Base-by-base conservation (phyloP, 73 alveolate genomes). In the Blepharisma stoltei region DNA sequence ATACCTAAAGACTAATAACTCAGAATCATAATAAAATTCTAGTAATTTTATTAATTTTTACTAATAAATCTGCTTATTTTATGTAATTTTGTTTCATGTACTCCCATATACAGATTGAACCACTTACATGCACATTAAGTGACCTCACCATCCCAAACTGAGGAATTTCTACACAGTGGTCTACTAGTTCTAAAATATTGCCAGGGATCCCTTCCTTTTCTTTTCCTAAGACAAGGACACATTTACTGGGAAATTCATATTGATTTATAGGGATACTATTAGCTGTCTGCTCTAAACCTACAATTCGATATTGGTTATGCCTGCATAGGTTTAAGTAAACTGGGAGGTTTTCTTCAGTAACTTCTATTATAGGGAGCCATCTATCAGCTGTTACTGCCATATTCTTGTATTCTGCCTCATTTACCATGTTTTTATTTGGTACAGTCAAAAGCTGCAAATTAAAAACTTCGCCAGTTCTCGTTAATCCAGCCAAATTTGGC, bases 141-240 rank as follows among this genome's bases (percentile, higher is more conserved):
- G 94, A 89, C 67, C 95, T 68, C 1, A 88, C 77, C 68, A 86
- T 67, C 5, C 95, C 94, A 81, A 85, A 91, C 79, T 91, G 92
- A 49, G 95, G 95, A 60, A 91, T 91, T 50, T 88, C 93, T 6
- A 89, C 81, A 78, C 97, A 91, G 77, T 85, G 70, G 83, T 91
- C 95, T 46, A 91, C 67, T 44, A 90, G 78, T 54, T 80, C 71
- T 66, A 85, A 71, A 67, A 86, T 82, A 70, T 89, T 87, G 49
- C 81, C 85, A 48, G 98, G 98, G 54, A 92, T 88, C 70, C 96
- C 98, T 65, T 89, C 92, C 70, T 92, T 92, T 84, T 92, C 98
- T 65, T 87, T 84, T 18, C 98, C 96, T 50, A 92, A 73, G 76
- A 92, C 86, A 70, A 92, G 70, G 47, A 89, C 82, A 78, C 88